Evolutionary conservation across 164 flowering plant species (phyloP).

Genomic region (Tetrastigma voinierianum): DNA sequence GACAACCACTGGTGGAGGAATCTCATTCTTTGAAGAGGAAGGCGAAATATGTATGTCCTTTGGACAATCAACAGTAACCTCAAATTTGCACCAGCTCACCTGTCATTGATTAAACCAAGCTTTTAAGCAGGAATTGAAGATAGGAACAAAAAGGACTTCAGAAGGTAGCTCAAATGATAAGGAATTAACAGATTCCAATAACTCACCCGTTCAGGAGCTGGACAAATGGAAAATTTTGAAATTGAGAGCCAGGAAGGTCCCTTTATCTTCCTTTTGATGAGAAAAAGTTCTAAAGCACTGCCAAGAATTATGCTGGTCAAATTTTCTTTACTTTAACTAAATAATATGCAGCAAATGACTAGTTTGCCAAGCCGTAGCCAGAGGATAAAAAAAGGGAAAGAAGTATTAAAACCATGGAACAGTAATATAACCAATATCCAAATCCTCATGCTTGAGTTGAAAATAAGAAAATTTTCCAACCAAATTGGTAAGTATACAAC

Average conservation of each 20-base stretch:
- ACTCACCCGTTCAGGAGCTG: slow-evolving; percentile 63
- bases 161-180: background rate
- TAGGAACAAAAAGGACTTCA: background rate
- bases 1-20: slow-evolving; percentile 93
- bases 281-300: slow-evolving; percentile 94
- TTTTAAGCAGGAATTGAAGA: background rate
- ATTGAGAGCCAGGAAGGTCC: slow-evolving; percentile 95
- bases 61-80: slow-evolving; percentile 72
- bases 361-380: background rate
- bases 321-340: slow-evolving; percentile 1
- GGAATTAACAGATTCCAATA: slow-evolving; percentile 6
- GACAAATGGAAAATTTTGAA: slow-evolving; percentile 62
- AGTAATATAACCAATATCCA: no score
- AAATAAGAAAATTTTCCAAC: no score
- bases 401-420: no score
- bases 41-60: slow-evolving; percentile 55
- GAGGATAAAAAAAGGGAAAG: no score
- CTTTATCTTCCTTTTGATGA: slow-evolving; percentile 82
- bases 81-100: slow-evolving; percentile 99
- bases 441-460: no score
- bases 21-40: slow-evolving; percentile 51
- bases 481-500: no score
- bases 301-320: slow-evolving; percentile 22
- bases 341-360: background rate
- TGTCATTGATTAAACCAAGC: slow-evolving; percentile 27